Conservation (phyloP, 2,329 filamentous ascomycete species). For the Coniochaeta sp. region DNA sequence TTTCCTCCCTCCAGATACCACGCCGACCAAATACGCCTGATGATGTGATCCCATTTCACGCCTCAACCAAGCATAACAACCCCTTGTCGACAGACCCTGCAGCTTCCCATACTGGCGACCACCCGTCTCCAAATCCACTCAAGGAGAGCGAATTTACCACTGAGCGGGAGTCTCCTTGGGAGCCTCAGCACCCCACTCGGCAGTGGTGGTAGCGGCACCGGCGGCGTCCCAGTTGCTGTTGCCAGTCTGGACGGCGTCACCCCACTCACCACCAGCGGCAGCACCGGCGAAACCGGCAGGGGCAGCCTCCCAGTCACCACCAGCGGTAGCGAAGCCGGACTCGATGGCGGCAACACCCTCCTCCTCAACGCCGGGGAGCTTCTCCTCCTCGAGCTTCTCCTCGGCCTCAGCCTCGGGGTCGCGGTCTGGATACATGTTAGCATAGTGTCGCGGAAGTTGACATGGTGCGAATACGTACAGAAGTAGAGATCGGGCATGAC, state of each 20-base stretch:
- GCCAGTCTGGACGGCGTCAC: slow-evolving; percentile 42
- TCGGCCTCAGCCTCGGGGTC: slow-evolving; percentile 99
- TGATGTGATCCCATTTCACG: slow-evolving; percentile 8
- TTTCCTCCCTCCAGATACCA: not conserved
- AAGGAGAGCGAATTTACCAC: slow-evolving; percentile 34
- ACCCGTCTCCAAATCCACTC: slow-evolving; percentile 6
- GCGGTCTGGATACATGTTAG: slow-evolving; percentile 66
- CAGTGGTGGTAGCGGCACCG: slow-evolving; percentile 52
- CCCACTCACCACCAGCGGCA: slow-evolving; percentile 47
- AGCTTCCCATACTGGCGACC: slow-evolving; percentile 5
- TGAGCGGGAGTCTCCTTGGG: slow-evolving; percentile 38
- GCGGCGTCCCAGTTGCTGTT: slow-evolving; percentile 48
- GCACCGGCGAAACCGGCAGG: slow-evolving; percentile 64
- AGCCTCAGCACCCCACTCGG: slow-evolving; percentile 46
- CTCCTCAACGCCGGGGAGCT: slow-evolving; percentile 80
- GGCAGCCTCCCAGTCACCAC: slow-evolving; percentile 79
- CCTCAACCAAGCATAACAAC: not conserved
- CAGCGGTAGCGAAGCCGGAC: slow-evolving; percentile 61
- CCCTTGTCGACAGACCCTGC: slow-evolving; percentile 5
- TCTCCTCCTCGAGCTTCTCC: slow-evolving; percentile 94
- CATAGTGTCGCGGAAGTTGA: slow-evolving; percentile 11
- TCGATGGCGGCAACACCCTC: slow-evolving; percentile 73
- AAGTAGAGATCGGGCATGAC: slow-evolving; percentile 99
- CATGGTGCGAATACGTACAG: slow-evolving; percentile 48
- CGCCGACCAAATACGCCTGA: slow-evolving; percentile 4